Evolutionary conservation across 73 alveolate species (phyloP), one percentile per base, ranked within the genome.

Genomic region (Blepharisma japonicum): DNA sequence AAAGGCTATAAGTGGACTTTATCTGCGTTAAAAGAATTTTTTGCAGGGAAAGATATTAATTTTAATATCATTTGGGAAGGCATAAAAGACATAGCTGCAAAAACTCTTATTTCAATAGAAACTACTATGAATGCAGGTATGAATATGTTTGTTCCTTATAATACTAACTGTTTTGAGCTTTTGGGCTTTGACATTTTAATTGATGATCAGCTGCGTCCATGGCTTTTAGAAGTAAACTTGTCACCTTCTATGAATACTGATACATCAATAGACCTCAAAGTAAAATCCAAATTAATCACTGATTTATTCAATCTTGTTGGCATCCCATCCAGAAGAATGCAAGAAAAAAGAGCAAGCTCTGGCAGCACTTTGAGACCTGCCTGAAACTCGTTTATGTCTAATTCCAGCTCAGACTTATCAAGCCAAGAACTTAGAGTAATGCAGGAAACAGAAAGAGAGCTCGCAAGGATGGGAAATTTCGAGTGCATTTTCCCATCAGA

Each of bases 181-280:
- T 86, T 89, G 21, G 96, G 98, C 3, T 91, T 90, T 61, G 98
- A 92, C 81, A 86, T 92, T 25, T 77, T 92, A 76, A 83, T 92
- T 25, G 96, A 86, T 71, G 81, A 78, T 7, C 67, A 83, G 38
- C 89, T 96, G 6, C 85, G 91, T 47, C 98, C 98, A 6, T 92
- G 96, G 96, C 86, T 92, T 11, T 72, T 92, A 67, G 98, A 92
- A 87, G 94, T 92, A 20, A 91, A 91, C 77, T 74, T 89, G 55
- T 83, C 92, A 50, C 98, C 98, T 23, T 78, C 91, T 1, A 70
- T 92, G 74, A 86, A 90, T 66, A 84, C 89, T 71, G 87, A 87
- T 81, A 55, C 95, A 56, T 83, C 90, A 47, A 55, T 72, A 0
- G 96, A 90, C 83, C 74, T 80, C 54, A 70, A 80, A 54, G 88